Base-by-base conservation (phyloP, 2,329 filamentous ascomycete species). In the Alternaria sp. region DNA sequence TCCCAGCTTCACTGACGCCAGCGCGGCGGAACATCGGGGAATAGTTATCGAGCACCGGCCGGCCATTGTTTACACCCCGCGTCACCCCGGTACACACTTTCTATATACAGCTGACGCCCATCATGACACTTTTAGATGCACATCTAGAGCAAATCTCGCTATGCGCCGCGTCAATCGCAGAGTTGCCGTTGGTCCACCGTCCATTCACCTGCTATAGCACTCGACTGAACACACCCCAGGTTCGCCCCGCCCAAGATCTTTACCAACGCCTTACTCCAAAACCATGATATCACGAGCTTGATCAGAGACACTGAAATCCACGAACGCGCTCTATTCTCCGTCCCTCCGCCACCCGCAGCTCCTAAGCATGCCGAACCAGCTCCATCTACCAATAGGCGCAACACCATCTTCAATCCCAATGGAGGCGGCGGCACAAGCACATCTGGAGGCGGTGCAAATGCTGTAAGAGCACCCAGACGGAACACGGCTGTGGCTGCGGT, bases 301-400 rank as follows among this genome's bases (percentile, higher is more conserved):
- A 97, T 99, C 73, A 91, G 95, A 62, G 95, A 99, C 78, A 97
- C 94, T 4, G 95, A 99, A 79, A 82, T 91, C 22, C 94, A 98
- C 81, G 95, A 99, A 79, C 91, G 94, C 72, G 94, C 94, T 7
- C 88, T 99, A 18, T 99, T 98, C 82, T 96, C 94, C 38, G 89
- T 97, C 0, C 93, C 94, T 1, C 88, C 91, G 0, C 87, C 91
- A 0, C 84, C 85, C 74, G 41, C 81, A 72, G 51, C 79, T 73
- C 64, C 82, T 75, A 77, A 83, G 76, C 68, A 79, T 70, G 57
- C 82, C 77, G 63, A 85, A 71, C 70, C 81, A 70, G 76, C 84
- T 67, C 72, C 77, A 39, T 69, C 69, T 41, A 60, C 73, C 14
- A 79, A 76, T 46, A 78, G 86, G 53, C 78, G 81, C 66, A 83